Conservation (phyloP, 208 protist genomes). For the Trypanosoma melophagium region DNA sequence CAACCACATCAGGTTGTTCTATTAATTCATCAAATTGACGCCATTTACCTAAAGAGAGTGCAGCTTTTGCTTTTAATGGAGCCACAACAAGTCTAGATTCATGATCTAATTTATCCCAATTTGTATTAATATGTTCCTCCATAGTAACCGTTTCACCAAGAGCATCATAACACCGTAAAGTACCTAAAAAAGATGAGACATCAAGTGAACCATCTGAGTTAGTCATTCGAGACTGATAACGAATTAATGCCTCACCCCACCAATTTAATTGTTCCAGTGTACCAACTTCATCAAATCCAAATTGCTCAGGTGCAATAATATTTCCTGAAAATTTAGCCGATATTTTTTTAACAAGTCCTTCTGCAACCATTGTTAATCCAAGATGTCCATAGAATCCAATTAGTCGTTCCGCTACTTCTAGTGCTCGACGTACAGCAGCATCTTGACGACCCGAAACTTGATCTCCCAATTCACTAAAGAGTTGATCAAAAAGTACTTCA, state of each 20-base stretch:
- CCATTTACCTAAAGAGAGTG: conserved; percentile 76
- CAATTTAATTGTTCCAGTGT: conserved; percentile 88
- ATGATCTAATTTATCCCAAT: conserved; percentile 57
- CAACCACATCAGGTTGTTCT: conserved; percentile 37
- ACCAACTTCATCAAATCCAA: conserved; percentile 78
- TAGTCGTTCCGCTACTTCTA: conserved; percentile 69
- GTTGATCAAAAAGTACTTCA: conserved; percentile 75
- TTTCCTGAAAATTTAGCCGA: conserved; percentile 72
- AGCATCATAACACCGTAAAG: conserved; percentile 79
- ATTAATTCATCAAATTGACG: conserved; percentile 73
- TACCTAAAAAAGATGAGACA: conserved; percentile 63
- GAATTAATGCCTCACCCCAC: conserved; percentile 78
- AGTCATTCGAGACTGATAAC: conserved; percentile 65
- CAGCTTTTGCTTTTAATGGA: conserved; percentile 77
- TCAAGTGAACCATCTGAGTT: conserved; percentile 41
- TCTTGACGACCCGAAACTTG: conserved; percentile 40
- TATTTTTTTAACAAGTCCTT: conserved; percentile 78
- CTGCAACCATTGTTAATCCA: conserved; percentile 81
- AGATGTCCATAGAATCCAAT: conserved; percentile 88
- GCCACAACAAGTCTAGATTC: conserved; percentile 60
- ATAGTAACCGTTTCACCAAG: conserved; percentile 67
- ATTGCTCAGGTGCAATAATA: conserved; percentile 72
- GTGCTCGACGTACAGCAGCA: conserved; percentile 41
- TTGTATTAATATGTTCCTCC: conserved; percentile 53
- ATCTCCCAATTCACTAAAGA: conserved; percentile 47